Percentiles rank a stretch among this genome's conserved stretches.
Conservation (phyloP, 1,284 basidiomycete genomes). For the Bjerkandera adusta region DNA sequence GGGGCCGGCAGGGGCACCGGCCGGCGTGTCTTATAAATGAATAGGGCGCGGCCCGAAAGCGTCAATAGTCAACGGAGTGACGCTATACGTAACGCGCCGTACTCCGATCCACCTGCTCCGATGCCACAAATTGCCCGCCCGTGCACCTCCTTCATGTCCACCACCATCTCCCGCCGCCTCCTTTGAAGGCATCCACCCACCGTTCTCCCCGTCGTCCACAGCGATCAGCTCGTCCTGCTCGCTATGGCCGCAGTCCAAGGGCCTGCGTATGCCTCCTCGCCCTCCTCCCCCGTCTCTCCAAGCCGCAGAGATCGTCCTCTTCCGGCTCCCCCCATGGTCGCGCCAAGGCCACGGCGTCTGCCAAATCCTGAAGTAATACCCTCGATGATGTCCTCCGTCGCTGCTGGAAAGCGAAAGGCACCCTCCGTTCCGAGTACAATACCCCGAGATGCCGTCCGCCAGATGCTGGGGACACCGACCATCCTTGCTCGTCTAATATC, state of each 20-base stretch:
- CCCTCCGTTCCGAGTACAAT: neutral
- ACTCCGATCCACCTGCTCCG: conserved; percentile 3
- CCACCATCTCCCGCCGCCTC: conserved; percentile 4
- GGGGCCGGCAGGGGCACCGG: neutral
- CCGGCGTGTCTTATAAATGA: neutral
- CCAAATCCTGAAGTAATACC: neutral
- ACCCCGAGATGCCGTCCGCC: conserved; percentile 12
- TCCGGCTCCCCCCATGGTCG: conserved; percentile 6
- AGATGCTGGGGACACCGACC: conserved; percentile 36
- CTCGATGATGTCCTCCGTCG: conserved; percentile 9
- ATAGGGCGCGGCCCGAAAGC: neutral
- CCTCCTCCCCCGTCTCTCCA: neutral
- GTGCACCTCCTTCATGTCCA: conserved; percentile 10
- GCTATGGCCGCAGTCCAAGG: conserved; percentile 7
- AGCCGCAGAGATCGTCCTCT: conserved; percentile 8
- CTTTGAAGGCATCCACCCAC: neutral
- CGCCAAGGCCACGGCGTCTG: neutral
- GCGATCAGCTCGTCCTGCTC: neutral
- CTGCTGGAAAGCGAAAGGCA: conserved; percentile 12
- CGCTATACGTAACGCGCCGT: conserved; percentile 9
- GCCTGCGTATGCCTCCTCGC: neutral
- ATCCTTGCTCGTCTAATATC: conserved; percentile 44
- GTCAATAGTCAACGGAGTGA: neutral
- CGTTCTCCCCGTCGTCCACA: neutral
- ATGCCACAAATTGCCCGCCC: neutral